Base-by-base conservation (phyloP, 73 alveolate species). In the Loxodes magnus region DNA sequence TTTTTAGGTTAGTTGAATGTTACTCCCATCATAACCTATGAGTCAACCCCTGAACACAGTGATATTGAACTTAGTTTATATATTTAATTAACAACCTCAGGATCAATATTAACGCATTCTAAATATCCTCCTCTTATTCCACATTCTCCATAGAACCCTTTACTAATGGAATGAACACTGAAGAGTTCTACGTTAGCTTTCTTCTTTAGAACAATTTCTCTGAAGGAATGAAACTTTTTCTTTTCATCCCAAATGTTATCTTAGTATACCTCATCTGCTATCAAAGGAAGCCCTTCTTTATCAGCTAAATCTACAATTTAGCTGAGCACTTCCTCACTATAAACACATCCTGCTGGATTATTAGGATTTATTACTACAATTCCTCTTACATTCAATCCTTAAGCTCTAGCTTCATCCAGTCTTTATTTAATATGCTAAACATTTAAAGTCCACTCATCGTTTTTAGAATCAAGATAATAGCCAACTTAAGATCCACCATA, bases 221-320 rank as follows among this genome's bases (percentile, higher is more conserved):
- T 68, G 77, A 88, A 82, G 4, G 95, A 80, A 49, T 67, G 67
- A 74, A 88, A 88, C 57, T 58, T 43, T 31, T 67, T 67, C 36
- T 58, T 76, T 15, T 65, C 81, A 9, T 54, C 67, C 71, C 77
- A 88, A 28, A 93, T 67, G 70, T 93, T 93, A 64, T 90, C 93
- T 63, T 92, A 92, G 59, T 92, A 92, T 35, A 92, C 99, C 71
- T 92, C 99, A 52, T 92, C 99, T 1, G 99, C 99, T n/a, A 92
- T 53, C 30, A 92, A 49, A 17, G 87, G 69, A 54, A 92, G 22
- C 58, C 72, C 82, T 25, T 88, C 71, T 17, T 88, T 77, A 59
- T 62, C 35, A 23, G 55, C 50, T 14, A 73, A 55, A 3, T 46
- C 42, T 16, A 88, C 61, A 24, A 92, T 75, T 24, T 92, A 79